Evolutionary conservation across 441 rosid genomes (phyloP), one percentile per base, ranked within the genome.

Genomic region (Adansonia madagascariensis): DNA sequence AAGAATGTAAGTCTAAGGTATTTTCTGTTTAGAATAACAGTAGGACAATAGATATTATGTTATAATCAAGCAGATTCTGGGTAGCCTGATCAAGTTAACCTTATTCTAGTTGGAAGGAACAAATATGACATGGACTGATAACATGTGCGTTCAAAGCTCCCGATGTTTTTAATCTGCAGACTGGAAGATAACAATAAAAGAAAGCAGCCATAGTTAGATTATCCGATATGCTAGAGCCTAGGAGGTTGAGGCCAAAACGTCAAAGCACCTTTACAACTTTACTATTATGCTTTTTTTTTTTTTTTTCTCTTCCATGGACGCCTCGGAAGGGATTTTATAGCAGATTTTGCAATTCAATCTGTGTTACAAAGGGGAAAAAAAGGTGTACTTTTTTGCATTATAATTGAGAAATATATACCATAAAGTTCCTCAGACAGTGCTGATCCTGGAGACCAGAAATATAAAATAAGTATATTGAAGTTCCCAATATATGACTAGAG

Each of bases 151-250:
- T 44, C 71, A 66, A 66, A 43, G 71, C 35, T 44, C 12, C 35
- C 8, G 44, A 27, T 69, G 57, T 69, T 27, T 66, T 47, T 67
- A 20, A 56, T 83, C 18, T 76, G 73, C 78, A 80, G 88, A 84
- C 91, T 81, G 77, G 78, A 76, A 81, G 85, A 86, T 78, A 83
- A 80, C 60, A 82, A 76, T 80, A 79, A 88, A 75, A 61, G 86
- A 81, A 84, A 79, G 82, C 66, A 73, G 83, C 87, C 90, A 85
- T 41, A 72, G 72, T 74, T 71, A 62, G 86, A 81, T 85, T 27
- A 68, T 88, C 85, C 76, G 77, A 35, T 70, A 63, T 77, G 88
- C 83, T 78, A 86, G 67, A 82, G 79, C 83, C 85, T 68, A 82
- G 77, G 81, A 70, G 80, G 74, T 81, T 75, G 69, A 24, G 50